These are phyloP conservation scores for Rhizoclosmatium globosum DNA, from an alignment of 192 early-diverging fungal species.

Conservation along the genomic window DNA sequence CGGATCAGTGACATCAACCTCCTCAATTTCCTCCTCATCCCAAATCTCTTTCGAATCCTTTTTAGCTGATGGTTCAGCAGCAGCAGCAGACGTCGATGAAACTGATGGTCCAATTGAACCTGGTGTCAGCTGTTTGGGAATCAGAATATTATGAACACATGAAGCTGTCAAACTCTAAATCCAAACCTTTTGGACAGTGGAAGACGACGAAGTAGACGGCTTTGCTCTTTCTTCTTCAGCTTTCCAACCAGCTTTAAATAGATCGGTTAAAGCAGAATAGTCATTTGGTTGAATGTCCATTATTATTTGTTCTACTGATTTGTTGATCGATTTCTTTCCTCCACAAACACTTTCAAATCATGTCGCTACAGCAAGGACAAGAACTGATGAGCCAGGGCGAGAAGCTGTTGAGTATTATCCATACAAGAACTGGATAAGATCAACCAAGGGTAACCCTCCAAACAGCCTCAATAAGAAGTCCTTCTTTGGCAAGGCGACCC, in stretches of 20 bases:
- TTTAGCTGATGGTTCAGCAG: not conserved
- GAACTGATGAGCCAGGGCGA: constrained; percentile 26
- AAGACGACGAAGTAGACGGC: not conserved
- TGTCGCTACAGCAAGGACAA: constrained; percentile 9
- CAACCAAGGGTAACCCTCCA: not conserved
- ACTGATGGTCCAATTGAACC: constrained; percentile 8
- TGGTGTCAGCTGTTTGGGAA: constrained; percentile 22
- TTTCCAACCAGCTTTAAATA: constrained; percentile 28
- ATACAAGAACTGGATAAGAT: not conserved
- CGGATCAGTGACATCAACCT: constrained; percentile 19
- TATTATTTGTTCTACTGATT: not conserved
- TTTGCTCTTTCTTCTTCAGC: not conserved
- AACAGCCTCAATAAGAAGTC: constrained; percentile 36
- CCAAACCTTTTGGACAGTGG: constrained; percentile 12
- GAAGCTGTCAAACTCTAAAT: not conserved
- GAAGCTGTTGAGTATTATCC: constrained; percentile 1
- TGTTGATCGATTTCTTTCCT: not conserved
- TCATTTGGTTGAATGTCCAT: constrained; percentile 28
- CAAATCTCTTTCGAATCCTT: constrained; percentile 32
- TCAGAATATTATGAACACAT: not conserved
- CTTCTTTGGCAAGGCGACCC: constrained; percentile 70
- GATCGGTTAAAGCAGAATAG: constrained; percentile 25
- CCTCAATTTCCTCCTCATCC: constrained; percentile 31
- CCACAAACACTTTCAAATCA: not conserved
- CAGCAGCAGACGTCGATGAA: not conserved